These are phyloP conservation scores for Nakataea oryzae DNA, from an alignment of 2,329 filamentous ascomycete species.

Conservation along the genomic window DNA sequence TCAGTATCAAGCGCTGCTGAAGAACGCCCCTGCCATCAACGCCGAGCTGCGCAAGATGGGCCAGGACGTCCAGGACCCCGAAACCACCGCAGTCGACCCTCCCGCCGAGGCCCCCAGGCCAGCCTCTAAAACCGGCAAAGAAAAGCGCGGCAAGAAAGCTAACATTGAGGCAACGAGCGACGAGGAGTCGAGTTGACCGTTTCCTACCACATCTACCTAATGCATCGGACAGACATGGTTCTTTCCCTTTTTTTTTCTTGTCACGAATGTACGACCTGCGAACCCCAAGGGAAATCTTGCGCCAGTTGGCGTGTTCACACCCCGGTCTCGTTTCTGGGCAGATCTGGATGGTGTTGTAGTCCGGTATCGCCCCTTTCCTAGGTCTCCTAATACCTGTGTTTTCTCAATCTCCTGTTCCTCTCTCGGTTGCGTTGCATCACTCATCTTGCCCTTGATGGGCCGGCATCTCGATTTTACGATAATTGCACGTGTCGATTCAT, in stretches of 20 bases:
- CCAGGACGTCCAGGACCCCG: constrained; percentile 24
- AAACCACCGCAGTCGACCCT: constrained; percentile 20
- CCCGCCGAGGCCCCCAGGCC: constrained; percentile 10
- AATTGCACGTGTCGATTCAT: background rate
- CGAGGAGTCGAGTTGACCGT: constrained; percentile 34
- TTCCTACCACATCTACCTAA: background rate
- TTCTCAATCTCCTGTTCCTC: background rate
- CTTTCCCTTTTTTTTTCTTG: background rate
- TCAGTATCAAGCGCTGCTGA: constrained; percentile 49
- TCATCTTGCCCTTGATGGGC: background rate
- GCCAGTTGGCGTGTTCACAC: background rate
- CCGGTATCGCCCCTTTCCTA: no score
- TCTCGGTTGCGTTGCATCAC: background rate
- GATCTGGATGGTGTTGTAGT: background rate
- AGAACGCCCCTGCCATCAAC: constrained; percentile 48
- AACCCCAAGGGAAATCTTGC: background rate
- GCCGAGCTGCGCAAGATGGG: constrained; percentile 40
- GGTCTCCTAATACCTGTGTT: no score
- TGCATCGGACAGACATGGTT: no score
- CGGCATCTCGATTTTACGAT: background rate
- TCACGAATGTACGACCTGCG: background rate
- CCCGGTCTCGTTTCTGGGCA: background rate
- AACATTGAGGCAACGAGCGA: constrained; percentile 58
- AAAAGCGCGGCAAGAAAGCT: constrained; percentile 34
- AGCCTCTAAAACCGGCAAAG: constrained; percentile 19